Conservation (phyloP, 2,329 filamentous ascomycete genomes). For the Cadophora gregata region DNA sequence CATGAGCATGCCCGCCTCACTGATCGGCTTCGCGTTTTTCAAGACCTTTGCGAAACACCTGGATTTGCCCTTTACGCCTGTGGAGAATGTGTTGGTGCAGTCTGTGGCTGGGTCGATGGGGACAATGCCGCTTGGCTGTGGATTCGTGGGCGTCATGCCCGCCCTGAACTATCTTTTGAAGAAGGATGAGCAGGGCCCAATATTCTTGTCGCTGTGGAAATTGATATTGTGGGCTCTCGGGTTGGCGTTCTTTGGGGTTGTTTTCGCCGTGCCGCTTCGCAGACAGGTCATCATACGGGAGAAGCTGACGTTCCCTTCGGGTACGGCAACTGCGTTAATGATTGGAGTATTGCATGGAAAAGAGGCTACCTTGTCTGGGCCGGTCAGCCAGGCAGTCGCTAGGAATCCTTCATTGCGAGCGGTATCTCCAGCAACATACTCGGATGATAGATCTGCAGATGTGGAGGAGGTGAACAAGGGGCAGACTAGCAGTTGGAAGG, state of each 20-base stretch:
- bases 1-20: conserved; percentile 95
- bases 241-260: conserved; percentile 93
- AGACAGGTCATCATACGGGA: conserved; percentile 93
- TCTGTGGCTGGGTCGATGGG: conserved; percentile 95
- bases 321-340: conserved; percentile 92
- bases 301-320: conserved; percentile 91
- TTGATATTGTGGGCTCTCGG: conserved; percentile 90
- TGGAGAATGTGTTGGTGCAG: conserved; percentile 96
- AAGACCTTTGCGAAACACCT: conserved; percentile 76
- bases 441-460: conserved; percentile 28
- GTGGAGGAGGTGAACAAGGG: conserved; percentile 38
- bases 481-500: conserved; percentile 42
- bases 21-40: conserved; percentile 96
- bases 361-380: conserved; percentile 40
- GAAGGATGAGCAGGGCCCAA: conserved; percentile 77
- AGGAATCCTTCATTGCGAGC: conserved; percentile 11
- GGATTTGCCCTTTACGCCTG: conserved; percentile 83
- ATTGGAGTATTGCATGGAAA: conserved; percentile 87
- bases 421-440: conserved; percentile 14
- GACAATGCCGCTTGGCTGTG: conserved; percentile 94
- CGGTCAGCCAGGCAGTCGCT: conserved; percentile 16
- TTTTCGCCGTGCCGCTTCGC: conserved; percentile 91
- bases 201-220: conserved; percentile 75
- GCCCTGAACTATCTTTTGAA: conserved; percentile 87
- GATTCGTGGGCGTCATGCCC: conserved; percentile 93